Evolutionary conservation across 805 yeast species (phyloP).

Genomic region (Hanseniaspora lindneri): DNA sequence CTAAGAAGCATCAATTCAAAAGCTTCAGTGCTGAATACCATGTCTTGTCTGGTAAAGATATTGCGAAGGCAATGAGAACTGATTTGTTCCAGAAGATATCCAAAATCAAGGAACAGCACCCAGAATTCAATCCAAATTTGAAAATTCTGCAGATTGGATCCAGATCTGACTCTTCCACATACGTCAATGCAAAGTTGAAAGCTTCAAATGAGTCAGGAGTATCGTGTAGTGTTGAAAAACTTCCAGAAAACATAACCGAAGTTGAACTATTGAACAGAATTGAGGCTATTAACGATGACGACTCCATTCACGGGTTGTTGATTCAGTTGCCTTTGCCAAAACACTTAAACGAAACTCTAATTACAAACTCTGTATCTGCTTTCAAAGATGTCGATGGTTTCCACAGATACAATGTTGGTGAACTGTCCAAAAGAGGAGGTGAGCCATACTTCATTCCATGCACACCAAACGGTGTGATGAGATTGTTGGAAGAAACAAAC

Average conservation of each 20-base stretch:
- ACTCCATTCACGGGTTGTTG: conserved; percentile 55
- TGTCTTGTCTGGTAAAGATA: conserved; percentile 37
- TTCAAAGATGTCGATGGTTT: conserved; percentile 77
- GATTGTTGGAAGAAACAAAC: conserved; percentile 46
- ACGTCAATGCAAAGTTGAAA: conserved; percentile 67
- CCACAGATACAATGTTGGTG: conserved; percentile 67
- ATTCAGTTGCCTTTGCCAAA: conserved; percentile 68
- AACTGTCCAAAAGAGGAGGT: conserved; percentile 62
- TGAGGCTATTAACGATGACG: conserved; percentile 44
- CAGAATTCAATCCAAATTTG: conserved; percentile 52
- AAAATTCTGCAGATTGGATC: conserved; percentile 67
- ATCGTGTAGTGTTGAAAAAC: conserved; percentile 45
- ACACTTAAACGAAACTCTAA: conserved; percentile 53
- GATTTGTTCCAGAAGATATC: conserved; percentile 33
- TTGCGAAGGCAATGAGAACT: conserved; percentile 36
- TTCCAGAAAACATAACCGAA: conserved; percentile 48
- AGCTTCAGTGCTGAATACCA: conserved; percentile 20
- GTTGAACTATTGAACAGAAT: conserved; percentile 44
- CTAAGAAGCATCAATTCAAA: not conserved
- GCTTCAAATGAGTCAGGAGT: conserved; percentile 65
- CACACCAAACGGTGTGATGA: conserved; percentile 72
- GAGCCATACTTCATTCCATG: conserved; percentile 64
- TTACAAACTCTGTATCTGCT: conserved; percentile 55
- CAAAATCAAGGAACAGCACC: conserved; percentile 29
- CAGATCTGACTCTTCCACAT: conserved; percentile 69